Conservation (phyloP, 106 monocot species). For the Apostasia shenzhenica region DNA sequence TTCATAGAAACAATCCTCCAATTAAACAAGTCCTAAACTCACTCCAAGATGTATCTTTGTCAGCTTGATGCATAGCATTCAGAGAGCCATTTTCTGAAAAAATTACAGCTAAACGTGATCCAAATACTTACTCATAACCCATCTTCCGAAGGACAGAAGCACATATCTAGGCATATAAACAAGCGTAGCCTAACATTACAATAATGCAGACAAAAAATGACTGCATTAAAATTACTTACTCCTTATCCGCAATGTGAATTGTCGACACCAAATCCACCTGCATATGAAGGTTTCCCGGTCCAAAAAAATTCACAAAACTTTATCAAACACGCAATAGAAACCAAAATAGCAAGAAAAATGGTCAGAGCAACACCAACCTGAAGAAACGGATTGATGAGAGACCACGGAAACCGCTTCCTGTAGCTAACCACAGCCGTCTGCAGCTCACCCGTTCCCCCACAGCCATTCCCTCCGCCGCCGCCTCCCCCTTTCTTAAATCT, state of each 20-base stretch:
- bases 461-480: neutral
- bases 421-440: conserved; percentile 86
- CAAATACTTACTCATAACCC: no score
- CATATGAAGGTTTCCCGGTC: conserved; percentile 1
- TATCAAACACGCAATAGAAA: neutral
- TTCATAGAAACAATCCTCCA: no score
- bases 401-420: conserved; percentile 72
- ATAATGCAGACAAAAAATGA: neutral
- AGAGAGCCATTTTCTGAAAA: no score
- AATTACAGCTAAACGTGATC: no score
- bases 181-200: neutral
- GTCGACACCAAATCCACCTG: conserved; percentile 95
- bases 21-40: no score
- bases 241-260: conserved; percentile 81
- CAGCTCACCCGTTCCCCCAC: conserved; percentile 33
- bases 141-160: no score
- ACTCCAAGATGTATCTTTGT: no score
- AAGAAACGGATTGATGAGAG: conserved; percentile 62
- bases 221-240: conserved; percentile 26
- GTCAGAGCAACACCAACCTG: conserved; percentile 27
- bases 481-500: conserved; percentile 35
- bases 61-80: no score
- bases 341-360: neutral
- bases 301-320: neutral
- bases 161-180: no score